Evolutionary conservation across 805 yeast genomes (phyloP).

Genomic region (Yamadazyma insecticola): DNA sequence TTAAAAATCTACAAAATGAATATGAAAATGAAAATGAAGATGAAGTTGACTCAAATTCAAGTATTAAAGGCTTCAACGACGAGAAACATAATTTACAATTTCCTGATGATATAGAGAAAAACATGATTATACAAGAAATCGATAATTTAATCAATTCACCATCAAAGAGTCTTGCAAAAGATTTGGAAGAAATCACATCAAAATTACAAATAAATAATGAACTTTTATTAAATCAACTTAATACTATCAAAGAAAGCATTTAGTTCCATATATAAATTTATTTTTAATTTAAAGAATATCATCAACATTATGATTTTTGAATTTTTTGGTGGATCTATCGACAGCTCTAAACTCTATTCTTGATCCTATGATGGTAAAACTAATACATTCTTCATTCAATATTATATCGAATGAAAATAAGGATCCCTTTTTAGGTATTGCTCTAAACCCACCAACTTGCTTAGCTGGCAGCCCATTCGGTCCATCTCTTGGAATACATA

Average conservation of each 20-base stretch:
- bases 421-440: slow-evolving; percentile 65
- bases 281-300: slow-evolving; percentile 31
- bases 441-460: slow-evolving; percentile 57
- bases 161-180: too few relatives aligned
- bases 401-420: slow-evolving; percentile 49
- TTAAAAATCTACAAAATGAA: slow-evolving; percentile 9
- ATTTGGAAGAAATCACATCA: slow-evolving; percentile 1
- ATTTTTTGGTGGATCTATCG: slow-evolving; percentile 81
- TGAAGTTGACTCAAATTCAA: slow-evolving; percentile 14
- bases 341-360: slow-evolving; percentile 69
- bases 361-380: slow-evolving; percentile 72
- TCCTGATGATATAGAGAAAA: slow-evolving; percentile 9
- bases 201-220: neutral
- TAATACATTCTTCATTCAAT: slow-evolving; percentile 27
- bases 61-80: slow-evolving; percentile 12
- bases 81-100: slow-evolving; percentile 3
- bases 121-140: slow-evolving; percentile 5
- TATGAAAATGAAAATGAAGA: slow-evolving; percentile 6
- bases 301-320: slow-evolving; percentile 73
- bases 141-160: slow-evolving; percentile 1
- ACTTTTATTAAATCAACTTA: neutral
- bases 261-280: neutral
- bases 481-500: slow-evolving; percentile 46
- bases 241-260: neutral
- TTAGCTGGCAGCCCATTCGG: slow-evolving; percentile 21